Evolutionary conservation across 306 rosid species (phyloP).

Genomic region (Arachis hypogaea): DNA sequence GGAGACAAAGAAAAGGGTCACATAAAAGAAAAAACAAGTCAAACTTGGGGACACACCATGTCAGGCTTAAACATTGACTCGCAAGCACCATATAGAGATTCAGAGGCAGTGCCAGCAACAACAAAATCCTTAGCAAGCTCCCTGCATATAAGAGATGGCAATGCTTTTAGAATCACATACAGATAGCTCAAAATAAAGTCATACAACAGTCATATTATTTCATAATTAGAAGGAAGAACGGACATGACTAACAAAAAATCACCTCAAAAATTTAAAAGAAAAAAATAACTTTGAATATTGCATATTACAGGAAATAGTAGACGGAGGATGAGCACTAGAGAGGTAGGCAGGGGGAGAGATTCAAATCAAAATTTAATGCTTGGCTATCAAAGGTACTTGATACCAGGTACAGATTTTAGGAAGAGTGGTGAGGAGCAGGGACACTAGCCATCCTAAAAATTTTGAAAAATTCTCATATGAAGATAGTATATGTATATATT

Average conservation of each 20-base stretch:
- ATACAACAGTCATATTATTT: conserved; percentile 24
- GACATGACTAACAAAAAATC: conserved; percentile 24
- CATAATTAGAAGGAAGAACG: conserved; percentile 11
- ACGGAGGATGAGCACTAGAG: background rate
- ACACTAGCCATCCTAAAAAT: too few species aligned
- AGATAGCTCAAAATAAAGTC: background rate
- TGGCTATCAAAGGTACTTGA: background rate
- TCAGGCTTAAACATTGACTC: conserved; percentile 96
- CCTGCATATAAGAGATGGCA: conserved; percentile 51
- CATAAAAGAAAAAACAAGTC: conserved; percentile 30
- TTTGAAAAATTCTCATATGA: too few species aligned
- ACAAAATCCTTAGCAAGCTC: conserved; percentile 98
- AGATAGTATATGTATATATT: too few species aligned
- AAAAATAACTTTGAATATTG: conserved; percentile 1
- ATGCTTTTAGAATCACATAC: conserved; percentile 14
- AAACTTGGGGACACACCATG: conserved; percentile 63
- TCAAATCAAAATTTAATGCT: background rate
- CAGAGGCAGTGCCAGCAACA: conserved; percentile 96
- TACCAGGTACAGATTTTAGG: background rate
- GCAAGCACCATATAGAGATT: conserved; percentile 98
- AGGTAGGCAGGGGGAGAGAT: background rate
- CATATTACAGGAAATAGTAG: conserved; percentile 25
- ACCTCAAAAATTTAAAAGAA: conserved; percentile 4
- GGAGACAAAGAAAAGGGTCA: background rate
- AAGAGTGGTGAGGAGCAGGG: too few species aligned